Conservation (phyloP, 371 early-diverging fungal genomes). For the Saksenaea vasiformis region DNA sequence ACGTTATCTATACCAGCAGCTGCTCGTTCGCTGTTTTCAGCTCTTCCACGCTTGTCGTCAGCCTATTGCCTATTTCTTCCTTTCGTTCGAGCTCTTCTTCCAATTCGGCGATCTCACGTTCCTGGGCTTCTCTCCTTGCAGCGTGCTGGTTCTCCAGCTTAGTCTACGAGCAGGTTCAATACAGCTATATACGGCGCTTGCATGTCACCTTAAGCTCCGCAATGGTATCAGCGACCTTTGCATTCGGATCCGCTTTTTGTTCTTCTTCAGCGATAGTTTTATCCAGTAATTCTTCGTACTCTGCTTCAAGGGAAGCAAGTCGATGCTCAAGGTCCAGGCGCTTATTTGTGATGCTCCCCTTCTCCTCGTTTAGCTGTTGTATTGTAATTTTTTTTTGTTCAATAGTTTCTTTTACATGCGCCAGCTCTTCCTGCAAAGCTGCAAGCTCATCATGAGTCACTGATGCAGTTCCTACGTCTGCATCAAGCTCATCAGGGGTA, state of each 20-base stretch:
- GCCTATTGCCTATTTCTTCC: slow-evolving; percentile 66
- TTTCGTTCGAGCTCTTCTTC: slow-evolving; percentile 66
- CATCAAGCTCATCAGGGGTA: neutral
- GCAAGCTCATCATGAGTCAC: slow-evolving; percentile 73
- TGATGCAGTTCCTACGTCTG: neutral
- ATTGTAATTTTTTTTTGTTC: slow-evolving; percentile 74
- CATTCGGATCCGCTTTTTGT: slow-evolving; percentile 56
- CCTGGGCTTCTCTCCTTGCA: slow-evolving; percentile 72
- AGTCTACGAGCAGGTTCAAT: slow-evolving; percentile 22
- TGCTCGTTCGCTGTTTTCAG: slow-evolving; percentile 69
- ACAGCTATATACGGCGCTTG: neutral
- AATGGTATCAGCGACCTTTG: slow-evolving; percentile 70
- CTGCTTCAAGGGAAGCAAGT: slow-evolving; percentile 74
- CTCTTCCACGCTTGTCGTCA: slow-evolving; percentile 59
- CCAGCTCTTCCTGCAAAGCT: slow-evolving; percentile 73
- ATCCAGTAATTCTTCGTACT: slow-evolving; percentile 91
- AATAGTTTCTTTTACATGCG: slow-evolving; percentile 70
- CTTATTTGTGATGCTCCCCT: slow-evolving; percentile 60
- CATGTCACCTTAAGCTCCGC: slow-evolving; percentile 67
- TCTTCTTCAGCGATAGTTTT: slow-evolving; percentile 93
- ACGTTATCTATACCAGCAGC: slow-evolving; percentile 47
- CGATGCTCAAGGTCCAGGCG: slow-evolving; percentile 74
- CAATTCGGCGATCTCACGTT: slow-evolving; percentile 77
- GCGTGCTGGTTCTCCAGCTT: slow-evolving; percentile 85
- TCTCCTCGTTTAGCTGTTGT: slow-evolving; percentile 62